Conservation (phyloP, 1,139 yeast genomes). For the Candida sanyaensis region DNA sequence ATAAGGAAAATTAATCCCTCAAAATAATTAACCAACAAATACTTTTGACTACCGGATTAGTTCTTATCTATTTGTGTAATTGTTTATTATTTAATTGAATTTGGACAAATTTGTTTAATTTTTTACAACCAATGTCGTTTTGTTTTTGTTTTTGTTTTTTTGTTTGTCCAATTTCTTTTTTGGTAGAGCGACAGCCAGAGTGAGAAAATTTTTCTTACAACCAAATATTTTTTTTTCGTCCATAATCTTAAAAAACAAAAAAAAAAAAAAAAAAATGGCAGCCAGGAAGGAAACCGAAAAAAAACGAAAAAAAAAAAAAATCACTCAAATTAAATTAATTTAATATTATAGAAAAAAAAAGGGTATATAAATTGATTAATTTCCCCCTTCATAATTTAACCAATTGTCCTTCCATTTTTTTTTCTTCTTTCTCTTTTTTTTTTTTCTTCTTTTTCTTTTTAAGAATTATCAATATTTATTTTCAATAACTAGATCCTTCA, state of each 20-base stretch:
- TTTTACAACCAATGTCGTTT: background rate
- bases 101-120: background rate
- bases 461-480: conserved; percentile 1
- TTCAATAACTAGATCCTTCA: background rate
- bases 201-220: background rate
- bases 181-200: too few species aligned
- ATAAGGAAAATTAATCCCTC: background rate
- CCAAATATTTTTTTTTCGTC: background rate
- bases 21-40: background rate
- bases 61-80: background rate
- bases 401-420: conserved; percentile 5
- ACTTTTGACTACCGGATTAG: background rate
- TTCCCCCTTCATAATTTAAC: background rate
- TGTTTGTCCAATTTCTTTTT: background rate
- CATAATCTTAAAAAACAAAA: too few species aligned
- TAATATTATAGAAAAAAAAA: too few species aligned
- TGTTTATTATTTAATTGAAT: background rate
- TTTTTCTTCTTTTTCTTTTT: conserved; percentile 5
- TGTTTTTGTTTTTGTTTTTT: too few species aligned
- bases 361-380: background rate
- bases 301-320: too few species aligned
- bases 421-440: conserved; percentile 8
- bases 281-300: too few species aligned
- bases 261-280: too few species aligned
- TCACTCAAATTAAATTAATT: too few species aligned